A percentile compares a stretch with the other conserved stretches of the same genome.
Conservation (phyloP, 208 protist genomes). For the Wallacemonas sp. region DNA sequence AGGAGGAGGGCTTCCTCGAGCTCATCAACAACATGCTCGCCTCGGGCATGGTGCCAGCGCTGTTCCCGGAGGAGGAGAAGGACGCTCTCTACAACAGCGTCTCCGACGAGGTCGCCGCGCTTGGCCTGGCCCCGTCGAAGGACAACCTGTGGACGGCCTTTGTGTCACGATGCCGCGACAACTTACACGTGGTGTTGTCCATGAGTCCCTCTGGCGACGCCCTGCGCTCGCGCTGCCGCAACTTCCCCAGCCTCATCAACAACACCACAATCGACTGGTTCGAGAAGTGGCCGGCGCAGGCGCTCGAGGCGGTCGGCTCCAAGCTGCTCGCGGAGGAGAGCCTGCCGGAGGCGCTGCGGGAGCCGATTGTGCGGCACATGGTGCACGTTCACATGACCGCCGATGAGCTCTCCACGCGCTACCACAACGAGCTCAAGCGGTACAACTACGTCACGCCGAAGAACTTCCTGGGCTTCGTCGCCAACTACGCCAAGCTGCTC, state of each 20-base stretch:
- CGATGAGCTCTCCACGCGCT: conserved; percentile 87
- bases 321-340: conserved; percentile 88
- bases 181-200: conserved; percentile 98
- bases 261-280: conserved; percentile 99
- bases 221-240: conserved; percentile 95
- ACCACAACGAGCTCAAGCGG: conserved; percentile 93
- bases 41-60: conserved; percentile 97
- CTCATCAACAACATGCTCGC: conserved; percentile 99
- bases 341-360: conserved; percentile 85
- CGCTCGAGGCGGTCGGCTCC: conserved; percentile 94
- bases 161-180: conserved; percentile 97
- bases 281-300: conserved; percentile 97
- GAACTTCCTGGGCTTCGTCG: conserved; percentile 98
- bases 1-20: conserved; percentile 98
- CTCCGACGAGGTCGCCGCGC: conserved; percentile 84
- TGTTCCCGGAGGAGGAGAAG: conserved; percentile 98
- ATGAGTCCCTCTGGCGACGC: conserved; percentile 98
- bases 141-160: conserved; percentile 98
- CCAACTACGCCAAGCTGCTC: conserved; percentile 95
- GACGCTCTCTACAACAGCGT: conserved; percentile 94
- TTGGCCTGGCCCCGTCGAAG: conserved; percentile 90
- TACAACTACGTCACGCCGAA: conserved; percentile 99
- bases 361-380: conserved; percentile 94
- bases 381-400: conserved; percentile 95
- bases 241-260: conserved; percentile 98